phyloP scores from a whole-genome alignment of 2,329 filamentous ascomycete genomes.

The Cladosporium sp. region DNA sequence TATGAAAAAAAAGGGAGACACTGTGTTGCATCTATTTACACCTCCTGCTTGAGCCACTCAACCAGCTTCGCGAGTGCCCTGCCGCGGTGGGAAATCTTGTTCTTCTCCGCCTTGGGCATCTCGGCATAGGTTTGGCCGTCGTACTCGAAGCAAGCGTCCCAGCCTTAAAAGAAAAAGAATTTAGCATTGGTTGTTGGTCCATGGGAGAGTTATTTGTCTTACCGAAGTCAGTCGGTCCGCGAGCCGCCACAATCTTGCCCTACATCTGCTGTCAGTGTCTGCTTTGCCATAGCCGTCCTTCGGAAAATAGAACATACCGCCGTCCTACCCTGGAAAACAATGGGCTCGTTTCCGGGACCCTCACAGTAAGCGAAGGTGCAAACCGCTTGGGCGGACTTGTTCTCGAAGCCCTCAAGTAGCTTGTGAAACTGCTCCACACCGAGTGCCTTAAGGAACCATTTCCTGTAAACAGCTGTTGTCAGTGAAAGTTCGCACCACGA shows the following conservation, averaged over 20 bases:
- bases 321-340: slow-evolving; percentile 89
- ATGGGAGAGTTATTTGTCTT: slow-evolving; percentile 32
- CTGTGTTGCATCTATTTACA: slow-evolving; percentile 12
- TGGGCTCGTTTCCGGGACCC: slow-evolving; percentile 75
- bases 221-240: slow-evolving; percentile 82
- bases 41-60: slow-evolving; percentile 55
- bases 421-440: slow-evolving; percentile 86
- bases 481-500: not conserved
- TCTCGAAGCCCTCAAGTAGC: slow-evolving; percentile 77
- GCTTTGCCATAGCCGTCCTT: not conserved
- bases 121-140: slow-evolving; percentile 89
- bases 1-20: not conserved
- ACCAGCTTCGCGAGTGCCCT: slow-evolving; percentile 84
- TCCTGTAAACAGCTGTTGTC: slow-evolving; percentile 49
- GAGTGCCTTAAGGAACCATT: slow-evolving; percentile 84
- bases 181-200: slow-evolving; percentile 15
- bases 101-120: slow-evolving; percentile 86
- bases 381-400: slow-evolving; percentile 88
- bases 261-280: slow-evolving; percentile 26
- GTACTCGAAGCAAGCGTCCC: slow-evolving; percentile 96
- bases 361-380: slow-evolving; percentile 92
- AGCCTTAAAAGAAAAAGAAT: slow-evolving; percentile 54
- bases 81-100: slow-evolving; percentile 84
- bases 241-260: slow-evolving; percentile 77
- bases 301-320: slow-evolving; percentile 50